These are phyloP conservation scores for Fusarium nodosum DNA, from an alignment of 2,329 filamentous ascomycete genomes.

Conservation along the genomic window DNA sequence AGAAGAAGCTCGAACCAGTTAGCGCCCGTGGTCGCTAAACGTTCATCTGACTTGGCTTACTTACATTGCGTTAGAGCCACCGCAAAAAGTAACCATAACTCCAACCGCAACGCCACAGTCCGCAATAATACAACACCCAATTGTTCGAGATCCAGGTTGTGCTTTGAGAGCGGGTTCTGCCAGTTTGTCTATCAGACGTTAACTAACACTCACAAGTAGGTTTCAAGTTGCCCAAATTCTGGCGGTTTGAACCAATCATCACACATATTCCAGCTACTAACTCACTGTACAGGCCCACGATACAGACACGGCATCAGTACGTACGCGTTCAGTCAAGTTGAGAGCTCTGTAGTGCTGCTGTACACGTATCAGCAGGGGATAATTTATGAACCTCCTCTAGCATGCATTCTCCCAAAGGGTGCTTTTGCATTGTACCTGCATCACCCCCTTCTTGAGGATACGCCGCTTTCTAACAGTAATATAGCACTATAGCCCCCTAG, in stretches of 20 bases:
- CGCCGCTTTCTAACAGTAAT: neutral
- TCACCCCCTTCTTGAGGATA: slow-evolving; percentile 1
- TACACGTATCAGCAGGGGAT: slow-evolving; percentile 5
- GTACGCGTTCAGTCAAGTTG: neutral
- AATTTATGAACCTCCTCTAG: slow-evolving; percentile 10
- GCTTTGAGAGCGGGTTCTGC: slow-evolving; percentile 7
- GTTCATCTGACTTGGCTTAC: slow-evolving; percentile 32
- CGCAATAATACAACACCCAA: slow-evolving; percentile 20
- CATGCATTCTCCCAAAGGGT: slow-evolving; percentile 18
- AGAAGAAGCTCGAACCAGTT: slow-evolving; percentile 33
- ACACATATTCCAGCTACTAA: neutral
- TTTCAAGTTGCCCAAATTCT: slow-evolving; percentile 19
- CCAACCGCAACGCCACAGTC: slow-evolving; percentile 29
- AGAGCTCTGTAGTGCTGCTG: neutral
- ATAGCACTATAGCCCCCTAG: slow-evolving; percentile 2
- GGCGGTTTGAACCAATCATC: slow-evolving; percentile 4
- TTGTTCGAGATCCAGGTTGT: slow-evolving; percentile 21
- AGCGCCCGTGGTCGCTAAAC: slow-evolving; percentile 24
- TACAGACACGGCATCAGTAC: neutral
- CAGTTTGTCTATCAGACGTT: neutral
- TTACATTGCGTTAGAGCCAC: slow-evolving; percentile 47
- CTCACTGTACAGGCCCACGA: neutral
- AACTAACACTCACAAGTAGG: neutral
- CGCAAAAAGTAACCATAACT: slow-evolving; percentile 47
- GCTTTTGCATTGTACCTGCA: slow-evolving; percentile 15